Conservation (phyloP, 257 asterid species). For the Apocynum venetum region DNA sequence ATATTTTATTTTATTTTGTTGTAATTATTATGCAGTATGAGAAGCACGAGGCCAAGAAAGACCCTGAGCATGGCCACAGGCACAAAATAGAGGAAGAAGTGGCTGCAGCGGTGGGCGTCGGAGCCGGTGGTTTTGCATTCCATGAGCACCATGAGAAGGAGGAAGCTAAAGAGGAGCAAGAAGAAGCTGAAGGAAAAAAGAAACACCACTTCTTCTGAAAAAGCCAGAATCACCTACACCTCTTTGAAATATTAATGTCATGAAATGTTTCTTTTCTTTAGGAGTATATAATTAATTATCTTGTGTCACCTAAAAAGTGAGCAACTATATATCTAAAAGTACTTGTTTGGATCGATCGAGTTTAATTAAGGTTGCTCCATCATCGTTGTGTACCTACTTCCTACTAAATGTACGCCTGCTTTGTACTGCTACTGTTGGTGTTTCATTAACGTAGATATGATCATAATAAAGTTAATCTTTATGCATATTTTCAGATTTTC, state of each 20-base stretch:
- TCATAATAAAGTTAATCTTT: too few relatives aligned
- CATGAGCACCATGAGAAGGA: slow-evolving; percentile 78
- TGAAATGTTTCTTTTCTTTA: background rate
- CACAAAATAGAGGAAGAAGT: slow-evolving; percentile 63
- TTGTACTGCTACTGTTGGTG: too few relatives aligned
- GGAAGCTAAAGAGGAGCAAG: slow-evolving; percentile 44
- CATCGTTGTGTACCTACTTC: too few relatives aligned
- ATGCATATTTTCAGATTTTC: too few relatives aligned
- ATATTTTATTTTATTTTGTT: background rate
- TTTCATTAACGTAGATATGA: too few relatives aligned
- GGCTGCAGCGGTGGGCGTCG: slow-evolving; percentile 48
- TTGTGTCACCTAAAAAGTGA: background rate
- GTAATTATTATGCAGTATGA: slow-evolving; percentile 41
- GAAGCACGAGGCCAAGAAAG: slow-evolving; percentile 66
- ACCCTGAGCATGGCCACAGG: slow-evolving; percentile 49
- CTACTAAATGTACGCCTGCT: too few relatives aligned
- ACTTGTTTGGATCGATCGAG: too few relatives aligned
- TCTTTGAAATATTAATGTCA: too few relatives aligned
- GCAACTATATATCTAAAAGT: background rate
- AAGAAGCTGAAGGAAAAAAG: slow-evolving; percentile 44
- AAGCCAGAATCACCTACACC: too few relatives aligned
- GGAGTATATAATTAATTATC: background rate
- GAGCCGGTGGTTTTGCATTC: slow-evolving; percentile 57
- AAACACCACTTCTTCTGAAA: slow-evolving; percentile 15
- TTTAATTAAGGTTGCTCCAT: too few relatives aligned